Percentiles rank a stretch among this genome's conserved stretches.
Conservation (phyloP, 768 basidiomycete genomes). For the Termitomyces sp. region DNA sequence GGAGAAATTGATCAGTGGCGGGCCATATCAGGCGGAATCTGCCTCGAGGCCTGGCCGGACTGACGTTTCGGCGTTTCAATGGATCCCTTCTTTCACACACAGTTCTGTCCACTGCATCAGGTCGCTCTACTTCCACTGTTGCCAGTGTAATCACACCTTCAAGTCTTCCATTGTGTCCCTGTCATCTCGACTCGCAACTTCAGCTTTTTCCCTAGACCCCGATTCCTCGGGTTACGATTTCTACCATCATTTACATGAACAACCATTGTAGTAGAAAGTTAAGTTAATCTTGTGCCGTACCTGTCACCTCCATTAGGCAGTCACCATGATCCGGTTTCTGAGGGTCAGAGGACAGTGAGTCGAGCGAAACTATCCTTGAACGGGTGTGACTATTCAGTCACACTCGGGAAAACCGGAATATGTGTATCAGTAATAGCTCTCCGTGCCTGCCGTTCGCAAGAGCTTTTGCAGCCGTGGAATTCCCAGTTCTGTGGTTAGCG, state of each 20-base stretch:
- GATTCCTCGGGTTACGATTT: neutral
- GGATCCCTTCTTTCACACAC: constrained; percentile 4
- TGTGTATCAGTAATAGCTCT: constrained; percentile 3
- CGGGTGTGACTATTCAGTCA: too few relatives aligned
- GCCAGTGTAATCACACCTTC: neutral
- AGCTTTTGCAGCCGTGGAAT: constrained; percentile 10
- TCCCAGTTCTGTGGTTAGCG: constrained; percentile 19
- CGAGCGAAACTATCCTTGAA: neutral
- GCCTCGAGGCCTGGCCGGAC: constrained; percentile 17
- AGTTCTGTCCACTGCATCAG: constrained; percentile 11
- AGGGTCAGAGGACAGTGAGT: constrained; percentile 13
- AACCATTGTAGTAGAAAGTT: neutral
- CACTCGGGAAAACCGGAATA: constrained; percentile 5
- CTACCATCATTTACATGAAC: constrained; percentile 1
- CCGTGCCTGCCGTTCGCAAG: constrained; percentile 14
- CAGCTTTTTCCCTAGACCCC: neutral
- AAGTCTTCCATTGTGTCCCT: constrained; percentile 4
- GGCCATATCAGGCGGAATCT: constrained; percentile 13
- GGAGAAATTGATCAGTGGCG: constrained; percentile 11
- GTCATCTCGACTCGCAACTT: neutral
- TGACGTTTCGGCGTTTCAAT: constrained; percentile 15
- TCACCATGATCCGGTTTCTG: constrained; percentile 40
- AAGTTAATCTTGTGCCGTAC: constrained; percentile 5
- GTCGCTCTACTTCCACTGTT: neutral
- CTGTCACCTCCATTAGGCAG: constrained; percentile 23